Conservation (phyloP, 345 rosid genomes). For the Populus ilicifolia region DNA sequence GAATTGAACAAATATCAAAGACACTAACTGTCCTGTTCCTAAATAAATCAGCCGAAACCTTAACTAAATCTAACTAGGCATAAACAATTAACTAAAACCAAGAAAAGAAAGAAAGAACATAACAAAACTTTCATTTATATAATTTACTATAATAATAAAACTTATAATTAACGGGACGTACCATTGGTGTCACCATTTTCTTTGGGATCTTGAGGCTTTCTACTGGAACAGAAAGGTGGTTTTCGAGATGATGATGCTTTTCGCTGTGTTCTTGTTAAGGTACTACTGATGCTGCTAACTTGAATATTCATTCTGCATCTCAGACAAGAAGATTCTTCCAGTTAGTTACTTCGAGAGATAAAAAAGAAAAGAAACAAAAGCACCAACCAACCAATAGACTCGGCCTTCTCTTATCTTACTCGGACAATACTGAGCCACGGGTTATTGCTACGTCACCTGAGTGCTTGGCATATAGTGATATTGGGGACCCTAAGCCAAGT, state of each 20-base stretch:
- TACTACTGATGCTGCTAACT: constrained; percentile 22
- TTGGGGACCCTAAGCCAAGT: not conserved
- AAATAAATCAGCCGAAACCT: no score
- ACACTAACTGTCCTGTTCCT: no score
- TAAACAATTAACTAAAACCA: no score
- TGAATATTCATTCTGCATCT: constrained; percentile 44
- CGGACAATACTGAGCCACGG: constrained; percentile 1
- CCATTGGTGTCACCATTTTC: constrained; percentile 34
- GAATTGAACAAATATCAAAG: no score
- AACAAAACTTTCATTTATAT: not conserved
- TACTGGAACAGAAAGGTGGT: constrained; percentile 41
- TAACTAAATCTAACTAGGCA: no score
- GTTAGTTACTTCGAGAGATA: not conserved
- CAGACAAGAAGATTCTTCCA: constrained; percentile 8
- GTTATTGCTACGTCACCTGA: constrained; percentile 13
- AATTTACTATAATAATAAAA: not conserved
- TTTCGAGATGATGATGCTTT: constrained; percentile 8
- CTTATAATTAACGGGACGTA: not conserved
- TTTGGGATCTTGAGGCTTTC: constrained; percentile 33
- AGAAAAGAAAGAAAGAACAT: not conserved
- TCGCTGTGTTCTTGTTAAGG: constrained; percentile 7
- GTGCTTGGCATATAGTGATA: constrained; percentile 10
- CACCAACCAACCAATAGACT: constrained; percentile 11
- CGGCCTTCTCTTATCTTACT: not conserved
- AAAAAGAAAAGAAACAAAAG: not conserved